A percentile compares a stretch with the other conserved stretches of the same genome.
Evolutionary conservation across 169 alveolate genomes (phyloP).

Genomic region (Plasmodium malariae): DNA sequence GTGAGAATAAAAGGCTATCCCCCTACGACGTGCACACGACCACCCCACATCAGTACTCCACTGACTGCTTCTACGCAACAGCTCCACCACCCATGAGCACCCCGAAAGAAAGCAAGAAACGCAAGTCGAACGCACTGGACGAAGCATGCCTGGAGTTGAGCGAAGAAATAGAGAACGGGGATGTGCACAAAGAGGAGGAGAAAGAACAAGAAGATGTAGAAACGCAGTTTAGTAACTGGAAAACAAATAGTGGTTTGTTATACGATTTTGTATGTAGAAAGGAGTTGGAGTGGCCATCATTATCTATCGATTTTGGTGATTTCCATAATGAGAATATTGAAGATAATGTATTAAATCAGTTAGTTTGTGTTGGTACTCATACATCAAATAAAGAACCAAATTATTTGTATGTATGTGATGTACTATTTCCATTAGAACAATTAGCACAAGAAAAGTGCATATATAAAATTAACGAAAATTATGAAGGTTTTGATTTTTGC

Average conservation of each 20-base stretch:
- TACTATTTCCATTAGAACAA: slow-evolving; percentile 35
- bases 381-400: slow-evolving; percentile 69
- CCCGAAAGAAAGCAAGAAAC: slow-evolving; percentile 37
- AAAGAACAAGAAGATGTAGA: slow-evolving; percentile 36
- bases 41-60: neutral
- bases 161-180: slow-evolving; percentile 34
- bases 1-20: too few species aligned
- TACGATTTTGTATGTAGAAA: slow-evolving; percentile 64
- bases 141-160: slow-evolving; percentile 65
- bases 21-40: neutral
- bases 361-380: slow-evolving; percentile 71
- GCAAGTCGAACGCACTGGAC: slow-evolving; percentile 56
- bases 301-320: slow-evolving; percentile 62
- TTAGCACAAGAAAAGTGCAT: slow-evolving; percentile 58
- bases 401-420: slow-evolving; percentile 60
- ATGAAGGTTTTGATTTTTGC: slow-evolving; percentile 62
- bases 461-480: slow-evolving; percentile 38
- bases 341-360: slow-evolving; percentile 42
- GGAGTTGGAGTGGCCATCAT: slow-evolving; percentile 65
- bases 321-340: slow-evolving; percentile 24
- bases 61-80: too few species aligned
- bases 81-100: too few species aligned
- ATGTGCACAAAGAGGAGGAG: neutral
- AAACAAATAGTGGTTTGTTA: slow-evolving; percentile 48
- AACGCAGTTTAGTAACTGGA: slow-evolving; percentile 47